Conservation (phyloP, 495 filamentous ascomycete species). For the Trichoderma gamsii region DNA sequence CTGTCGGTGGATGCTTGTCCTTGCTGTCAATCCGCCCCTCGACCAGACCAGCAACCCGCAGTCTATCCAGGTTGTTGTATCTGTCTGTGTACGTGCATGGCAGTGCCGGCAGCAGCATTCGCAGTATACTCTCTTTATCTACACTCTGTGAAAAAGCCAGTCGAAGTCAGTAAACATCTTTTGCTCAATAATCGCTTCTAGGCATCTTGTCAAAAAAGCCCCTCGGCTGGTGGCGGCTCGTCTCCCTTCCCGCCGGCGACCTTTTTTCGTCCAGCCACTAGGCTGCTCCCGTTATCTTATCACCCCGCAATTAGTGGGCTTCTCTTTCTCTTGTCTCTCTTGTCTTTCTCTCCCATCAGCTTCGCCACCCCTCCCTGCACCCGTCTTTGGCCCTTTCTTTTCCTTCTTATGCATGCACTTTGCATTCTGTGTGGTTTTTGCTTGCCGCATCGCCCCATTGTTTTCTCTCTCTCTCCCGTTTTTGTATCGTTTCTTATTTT, state of each 20-base stretch:
- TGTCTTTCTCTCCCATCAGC: neutral
- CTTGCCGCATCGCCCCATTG: neutral
- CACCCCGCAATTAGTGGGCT: constrained; percentile 17
- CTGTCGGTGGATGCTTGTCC: neutral
- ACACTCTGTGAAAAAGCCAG: neutral
- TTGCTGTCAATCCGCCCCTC: constrained; percentile 8
- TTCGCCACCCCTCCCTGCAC: constrained; percentile 2
- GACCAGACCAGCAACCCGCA: neutral
- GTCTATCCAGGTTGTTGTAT: neutral
- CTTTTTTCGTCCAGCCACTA: neutral
- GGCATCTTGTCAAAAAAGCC: neutral
- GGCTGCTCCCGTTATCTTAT: constrained; percentile 17
- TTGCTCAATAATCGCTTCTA: neutral
- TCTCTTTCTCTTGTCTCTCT: neutral
- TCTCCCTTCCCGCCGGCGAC: neutral
- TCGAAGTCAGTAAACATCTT: neutral
- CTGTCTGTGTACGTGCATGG: neutral
- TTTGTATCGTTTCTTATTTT: neutral
- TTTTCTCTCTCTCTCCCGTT: neutral
- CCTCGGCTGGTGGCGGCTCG: constrained; percentile 1
- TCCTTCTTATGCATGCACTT: constrained; percentile 9
- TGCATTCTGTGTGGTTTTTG: neutral
- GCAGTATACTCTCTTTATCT: too few species aligned
- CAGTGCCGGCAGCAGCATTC: neutral
- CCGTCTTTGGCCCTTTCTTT: neutral